phyloP scores from a whole-genome alignment of 2,329 filamentous ascomycete genomes.

The Aspergillus sojae region DNA sequence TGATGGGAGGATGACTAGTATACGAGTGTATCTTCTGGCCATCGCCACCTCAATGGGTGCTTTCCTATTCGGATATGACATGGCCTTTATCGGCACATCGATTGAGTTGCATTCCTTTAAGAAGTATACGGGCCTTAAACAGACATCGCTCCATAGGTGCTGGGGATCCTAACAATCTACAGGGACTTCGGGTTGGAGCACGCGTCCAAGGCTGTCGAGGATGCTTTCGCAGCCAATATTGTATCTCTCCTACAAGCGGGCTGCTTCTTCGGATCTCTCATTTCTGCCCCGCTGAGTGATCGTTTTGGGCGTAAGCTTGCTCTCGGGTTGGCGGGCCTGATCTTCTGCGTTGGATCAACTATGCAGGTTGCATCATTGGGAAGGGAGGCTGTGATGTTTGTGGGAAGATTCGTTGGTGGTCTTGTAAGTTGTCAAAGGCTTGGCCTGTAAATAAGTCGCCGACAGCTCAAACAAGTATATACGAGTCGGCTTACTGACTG shows the following conservation, averaged over 20 bases:
- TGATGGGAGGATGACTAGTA: not conserved
- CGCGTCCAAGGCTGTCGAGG: constrained; percentile 3
- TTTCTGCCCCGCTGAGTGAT: constrained; percentile 42
- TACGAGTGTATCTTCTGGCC: not conserved
- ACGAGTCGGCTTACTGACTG: not conserved
- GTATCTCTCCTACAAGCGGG: constrained; percentile 20
- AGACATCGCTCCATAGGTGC: not conserved
- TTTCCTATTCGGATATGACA: not conserved
- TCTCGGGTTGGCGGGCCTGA: constrained; percentile 56
- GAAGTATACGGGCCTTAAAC: not conserved
- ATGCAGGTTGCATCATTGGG: not conserved
- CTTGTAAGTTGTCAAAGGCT: not conserved
- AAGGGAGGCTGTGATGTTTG: constrained; percentile 19
- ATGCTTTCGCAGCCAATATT: constrained; percentile 16
- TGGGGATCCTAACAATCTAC: constrained; percentile 2
- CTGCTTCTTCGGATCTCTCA: constrained; percentile 24
- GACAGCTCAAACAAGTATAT: too few relatives aligned
- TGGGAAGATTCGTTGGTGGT: not conserved
- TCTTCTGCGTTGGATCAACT: constrained; percentile 58
- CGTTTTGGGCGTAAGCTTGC: constrained; percentile 56
- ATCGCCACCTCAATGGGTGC: not conserved
- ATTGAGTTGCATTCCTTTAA: not conserved
- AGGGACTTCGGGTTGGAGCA: constrained; percentile 13
- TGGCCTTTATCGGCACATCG: not conserved
- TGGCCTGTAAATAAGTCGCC: not conserved